Evolutionary conservation across 768 basidiomycete species (phyloP), one percentile per base, ranked within the genome.

Genomic region (Lentinus tigrinus): DNA sequence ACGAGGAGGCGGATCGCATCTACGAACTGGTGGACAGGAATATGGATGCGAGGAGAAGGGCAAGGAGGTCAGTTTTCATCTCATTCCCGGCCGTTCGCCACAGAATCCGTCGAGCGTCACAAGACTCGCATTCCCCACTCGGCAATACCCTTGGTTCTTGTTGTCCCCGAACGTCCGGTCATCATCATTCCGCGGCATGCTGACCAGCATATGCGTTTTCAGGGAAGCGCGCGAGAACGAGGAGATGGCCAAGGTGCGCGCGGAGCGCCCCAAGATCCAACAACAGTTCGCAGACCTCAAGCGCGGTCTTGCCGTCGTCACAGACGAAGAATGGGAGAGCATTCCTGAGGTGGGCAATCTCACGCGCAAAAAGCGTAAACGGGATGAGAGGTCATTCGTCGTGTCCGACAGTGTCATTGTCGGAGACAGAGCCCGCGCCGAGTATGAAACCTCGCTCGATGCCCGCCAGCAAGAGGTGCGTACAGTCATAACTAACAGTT

Each of bases 291-390:
- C 93, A 0, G 97, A 99, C 73, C 74, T 98, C 60, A 99, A 99
- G 73, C 84, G 96, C 44, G 93, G 91, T 21, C 75, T 99, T 23
- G 81, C 90, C 4, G 82, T 83, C 4, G 89, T 98, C 17, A 91
- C 91, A 1, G 96, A 98, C 65, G 78, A 82, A 28, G 95, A 98
- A 73, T 98, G 97, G 97, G 91, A 94, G 68, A 88, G 75, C 64
- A 88, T 98, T 64, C 95, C 96, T 17, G 96, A 99, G 76, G 96
- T 97, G 50, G 91, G 92, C 49, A 98, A 98, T 77, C 79, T 98
- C 61, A 96, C 95, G 47, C 83, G 93, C 65, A 95, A 92, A 78
- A 91, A 93, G 74, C 80, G 93, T 66, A 81, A 91, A 73, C 85
- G 83, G 72, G 91, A 95, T 67, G 95, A 92, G 58, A 80, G 93